Evolutionary conservation across 73 alveolate species (phyloP).

Genomic region (Paramecium biaurelia): DNA sequence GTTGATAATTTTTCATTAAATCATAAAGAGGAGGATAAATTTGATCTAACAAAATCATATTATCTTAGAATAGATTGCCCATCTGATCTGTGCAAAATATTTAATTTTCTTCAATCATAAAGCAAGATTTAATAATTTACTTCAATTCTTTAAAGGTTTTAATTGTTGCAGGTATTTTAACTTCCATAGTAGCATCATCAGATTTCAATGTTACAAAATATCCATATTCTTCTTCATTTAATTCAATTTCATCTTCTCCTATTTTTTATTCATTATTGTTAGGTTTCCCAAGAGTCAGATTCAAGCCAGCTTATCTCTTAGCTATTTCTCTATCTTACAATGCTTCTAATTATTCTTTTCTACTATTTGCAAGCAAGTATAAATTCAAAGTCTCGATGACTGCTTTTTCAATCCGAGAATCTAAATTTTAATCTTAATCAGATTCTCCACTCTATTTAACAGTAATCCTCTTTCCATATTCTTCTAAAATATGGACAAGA

Average conservation of each 20-base stretch:
- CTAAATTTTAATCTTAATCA: not conserved
- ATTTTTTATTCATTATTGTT: not conserved
- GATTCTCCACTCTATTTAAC: not conserved
- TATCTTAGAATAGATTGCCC: not conserved
- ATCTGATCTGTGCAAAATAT: constrained; percentile 2
- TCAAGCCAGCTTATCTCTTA: not conserved
- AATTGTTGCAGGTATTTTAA: constrained; percentile 1
- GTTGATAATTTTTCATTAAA: constrained; percentile 26
- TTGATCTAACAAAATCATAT: not conserved
- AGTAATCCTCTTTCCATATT: not conserved
- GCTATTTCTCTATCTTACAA: not conserved
- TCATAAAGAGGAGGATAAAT: constrained; percentile 28
- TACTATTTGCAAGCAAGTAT: not conserved
- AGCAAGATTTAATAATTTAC: not conserved
- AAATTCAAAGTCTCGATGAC: not conserved
- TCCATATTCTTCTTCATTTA: not conserved
- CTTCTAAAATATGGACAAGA: not conserved
- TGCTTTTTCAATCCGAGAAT: not conserved
- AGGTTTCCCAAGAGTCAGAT: not conserved
- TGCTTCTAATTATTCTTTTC: not conserved
- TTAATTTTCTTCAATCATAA: not conserved
- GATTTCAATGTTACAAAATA: not conserved
- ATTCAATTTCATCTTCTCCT: not conserved
- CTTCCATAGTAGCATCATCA: not conserved
- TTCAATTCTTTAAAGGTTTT: not conserved